These are phyloP conservation scores for Flaveria brownii DNA, from an alignment of 129 eudicot genomes.

Conservation along the genomic window DNA sequence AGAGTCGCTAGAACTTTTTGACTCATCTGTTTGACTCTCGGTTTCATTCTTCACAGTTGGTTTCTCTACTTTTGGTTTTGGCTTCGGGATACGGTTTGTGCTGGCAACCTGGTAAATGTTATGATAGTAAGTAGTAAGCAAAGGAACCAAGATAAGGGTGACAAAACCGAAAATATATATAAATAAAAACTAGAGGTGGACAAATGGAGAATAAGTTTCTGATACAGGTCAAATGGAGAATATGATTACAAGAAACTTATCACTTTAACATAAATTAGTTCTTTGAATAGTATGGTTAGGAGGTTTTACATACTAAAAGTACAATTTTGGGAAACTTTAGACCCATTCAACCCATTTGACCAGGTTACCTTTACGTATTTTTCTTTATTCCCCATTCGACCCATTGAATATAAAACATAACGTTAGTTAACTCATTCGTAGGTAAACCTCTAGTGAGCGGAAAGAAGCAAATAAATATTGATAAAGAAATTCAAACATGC, in stretches of 20 bases:
- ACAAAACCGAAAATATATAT: background rate
- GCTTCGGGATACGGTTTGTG: constrained; percentile 82
- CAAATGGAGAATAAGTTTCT: background rate
- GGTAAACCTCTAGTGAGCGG: background rate
- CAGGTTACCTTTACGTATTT: no score
- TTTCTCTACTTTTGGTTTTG: constrained; percentile 87
- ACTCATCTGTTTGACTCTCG: constrained; percentile 43
- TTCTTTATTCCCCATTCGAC: no score
- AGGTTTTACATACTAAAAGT: background rate
- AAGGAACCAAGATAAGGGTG: background rate
- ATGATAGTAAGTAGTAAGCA: constrained; percentile 7
- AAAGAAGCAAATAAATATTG: background rate
- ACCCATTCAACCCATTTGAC: background rate
- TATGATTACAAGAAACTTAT: background rate
- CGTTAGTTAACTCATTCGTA: background rate
- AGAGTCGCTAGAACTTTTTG: constrained; percentile 38
- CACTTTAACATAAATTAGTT: background rate
- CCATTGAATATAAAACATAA: background rate
- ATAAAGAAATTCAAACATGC: constrained; percentile 34
- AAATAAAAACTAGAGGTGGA: background rate
- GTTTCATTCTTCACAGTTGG: constrained; percentile 60
- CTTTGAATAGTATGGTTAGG: background rate
- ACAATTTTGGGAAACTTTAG: background rate
- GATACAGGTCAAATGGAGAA: background rate
- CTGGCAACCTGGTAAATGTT: constrained; percentile 60